Conservation (phyloP, 2,329 filamentous ascomycete genomes). For the Simplicillium aogashimaense region DNA sequence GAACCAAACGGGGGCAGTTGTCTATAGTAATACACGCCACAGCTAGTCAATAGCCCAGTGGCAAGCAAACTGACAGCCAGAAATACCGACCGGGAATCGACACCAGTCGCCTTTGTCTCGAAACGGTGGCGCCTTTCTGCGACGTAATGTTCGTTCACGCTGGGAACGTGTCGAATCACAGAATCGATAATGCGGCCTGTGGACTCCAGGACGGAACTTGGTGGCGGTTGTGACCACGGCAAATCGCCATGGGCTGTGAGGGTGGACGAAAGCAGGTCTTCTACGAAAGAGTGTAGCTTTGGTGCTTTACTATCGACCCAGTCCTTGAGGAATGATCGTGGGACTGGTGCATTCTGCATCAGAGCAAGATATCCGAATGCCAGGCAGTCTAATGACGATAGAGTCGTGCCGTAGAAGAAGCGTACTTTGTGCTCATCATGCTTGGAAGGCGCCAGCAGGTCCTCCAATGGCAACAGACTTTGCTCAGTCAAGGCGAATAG, state of each 20-base stretch:
- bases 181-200: slow-evolving; percentile 22
- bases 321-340: slow-evolving; percentile 28
- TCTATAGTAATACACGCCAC: slow-evolving; percentile 28
- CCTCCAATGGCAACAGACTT: slow-evolving; percentile 61
- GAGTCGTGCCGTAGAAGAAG: slow-evolving; percentile 16
- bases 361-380: slow-evolving; percentile 71
- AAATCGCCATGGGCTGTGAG: slow-evolving; percentile 12
- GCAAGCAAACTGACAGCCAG: slow-evolving; percentile 22
- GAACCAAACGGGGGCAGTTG: slow-evolving; percentile 33
- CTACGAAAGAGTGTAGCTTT: slow-evolving; percentile 20
- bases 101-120: slow-evolving; percentile 18
- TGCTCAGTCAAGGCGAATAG: slow-evolving; percentile 63
- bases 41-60: slow-evolving; percentile 26
- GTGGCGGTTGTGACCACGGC: slow-evolving; percentile 15
- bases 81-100: slow-evolving; percentile 21
- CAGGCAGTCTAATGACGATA: slow-evolving; percentile 58
- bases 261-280: slow-evolving; percentile 15
- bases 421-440: slow-evolving; percentile 14
- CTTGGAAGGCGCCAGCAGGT: slow-evolving; percentile 28
- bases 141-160: slow-evolving; percentile 23
- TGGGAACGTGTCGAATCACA: slow-evolving; percentile 22
- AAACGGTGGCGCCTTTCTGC: slow-evolving; percentile 25
- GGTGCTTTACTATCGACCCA: slow-evolving; percentile 25
- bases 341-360: slow-evolving; percentile 46
- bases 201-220: slow-evolving; percentile 13